Percentiles rank a stretch among this genome's conserved stretches.
Evolutionary conservation across 2,329 filamentous ascomycete genomes (phyloP).

Genomic region (Cladosporium austrohemisphaericum): DNA sequence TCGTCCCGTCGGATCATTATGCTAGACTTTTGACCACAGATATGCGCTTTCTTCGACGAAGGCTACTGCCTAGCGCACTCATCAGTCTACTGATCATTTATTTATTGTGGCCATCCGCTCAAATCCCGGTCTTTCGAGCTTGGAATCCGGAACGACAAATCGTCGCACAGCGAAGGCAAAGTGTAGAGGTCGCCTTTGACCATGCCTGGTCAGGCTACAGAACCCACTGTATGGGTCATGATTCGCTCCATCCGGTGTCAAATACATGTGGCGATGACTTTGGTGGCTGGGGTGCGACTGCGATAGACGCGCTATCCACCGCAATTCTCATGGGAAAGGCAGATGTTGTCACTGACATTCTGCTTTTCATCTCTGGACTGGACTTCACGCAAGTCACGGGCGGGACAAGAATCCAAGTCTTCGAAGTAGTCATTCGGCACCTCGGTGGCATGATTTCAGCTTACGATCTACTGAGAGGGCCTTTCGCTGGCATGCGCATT

Average conservation of each 20-base stretch:
- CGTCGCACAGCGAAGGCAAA: neutral
- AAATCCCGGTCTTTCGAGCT: neutral
- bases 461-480: conserved; percentile 24
- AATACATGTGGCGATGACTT: conserved; percentile 28
- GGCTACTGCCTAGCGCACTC: neutral
- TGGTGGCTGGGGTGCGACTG: conserved; percentile 27
- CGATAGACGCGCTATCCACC: conserved; percentile 25
- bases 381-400: conserved; percentile 19
- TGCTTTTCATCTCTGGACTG: conserved; percentile 22
- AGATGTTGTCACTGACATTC: conserved; percentile 20
- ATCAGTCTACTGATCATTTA: neutral
- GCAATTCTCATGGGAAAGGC: conserved; percentile 25
- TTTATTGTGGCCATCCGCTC: neutral
- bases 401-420: conserved; percentile 22
- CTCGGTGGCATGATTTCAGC: conserved; percentile 27
- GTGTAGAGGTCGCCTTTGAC: conserved; percentile 22
- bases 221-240: conserved; percentile 32
- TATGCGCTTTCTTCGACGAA: too few relatives aligned
- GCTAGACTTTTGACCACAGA: too few relatives aligned
- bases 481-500: conserved; percentile 19
- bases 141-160: neutral
- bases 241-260: conserved; percentile 29
- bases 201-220: conserved; percentile 36
- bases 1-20: too few relatives aligned
- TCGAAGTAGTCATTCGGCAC: conserved; percentile 26